These are phyloP conservation scores for Hypoxylon fuscum DNA, from an alignment of 495 filamentous ascomycete species.

Conservation along the genomic window DNA sequence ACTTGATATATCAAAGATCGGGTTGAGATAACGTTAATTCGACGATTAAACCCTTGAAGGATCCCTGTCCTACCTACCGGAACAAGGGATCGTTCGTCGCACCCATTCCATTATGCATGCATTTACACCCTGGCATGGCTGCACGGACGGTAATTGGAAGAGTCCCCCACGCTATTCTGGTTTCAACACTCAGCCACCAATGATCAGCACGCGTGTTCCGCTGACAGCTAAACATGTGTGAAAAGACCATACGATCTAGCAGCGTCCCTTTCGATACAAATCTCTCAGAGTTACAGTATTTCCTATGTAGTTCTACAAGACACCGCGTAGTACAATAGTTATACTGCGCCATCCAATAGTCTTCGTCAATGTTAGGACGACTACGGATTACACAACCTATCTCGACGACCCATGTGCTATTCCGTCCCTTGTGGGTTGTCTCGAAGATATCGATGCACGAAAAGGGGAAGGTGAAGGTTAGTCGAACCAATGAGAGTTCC, in stretches of 20 bases:
- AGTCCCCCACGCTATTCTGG: slow-evolving; percentile 20
- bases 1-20: slow-evolving; percentile 33
- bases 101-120: slow-evolving; percentile 36
- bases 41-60: slow-evolving; percentile 9
- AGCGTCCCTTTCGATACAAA: background rate
- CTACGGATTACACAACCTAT: slow-evolving; percentile 36
- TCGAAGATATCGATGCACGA: slow-evolving; percentile 29
- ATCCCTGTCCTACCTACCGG: slow-evolving; percentile 26
- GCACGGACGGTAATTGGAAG: slow-evolving; percentile 1
- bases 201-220: slow-evolving; percentile 6
- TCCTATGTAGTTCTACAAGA: no score
- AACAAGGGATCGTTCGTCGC: slow-evolving; percentile 23
- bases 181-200: slow-evolving; percentile 2
- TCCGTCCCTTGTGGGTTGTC: slow-evolving; percentile 7
- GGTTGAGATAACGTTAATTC: slow-evolving; percentile 28
- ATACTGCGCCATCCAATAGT: no score
- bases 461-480: slow-evolving; percentile 26
- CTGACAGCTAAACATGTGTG: background rate
- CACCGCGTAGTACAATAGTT: no score
- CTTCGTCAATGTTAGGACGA: no score
- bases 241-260: background rate
- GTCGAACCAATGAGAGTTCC: slow-evolving; percentile 19
- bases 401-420: slow-evolving; percentile 16
- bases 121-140: slow-evolving; percentile 34
- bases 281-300: no score